Conservation (phyloP, 257 asterid genomes). For the Nicotiana tomentosiformis region DNA sequence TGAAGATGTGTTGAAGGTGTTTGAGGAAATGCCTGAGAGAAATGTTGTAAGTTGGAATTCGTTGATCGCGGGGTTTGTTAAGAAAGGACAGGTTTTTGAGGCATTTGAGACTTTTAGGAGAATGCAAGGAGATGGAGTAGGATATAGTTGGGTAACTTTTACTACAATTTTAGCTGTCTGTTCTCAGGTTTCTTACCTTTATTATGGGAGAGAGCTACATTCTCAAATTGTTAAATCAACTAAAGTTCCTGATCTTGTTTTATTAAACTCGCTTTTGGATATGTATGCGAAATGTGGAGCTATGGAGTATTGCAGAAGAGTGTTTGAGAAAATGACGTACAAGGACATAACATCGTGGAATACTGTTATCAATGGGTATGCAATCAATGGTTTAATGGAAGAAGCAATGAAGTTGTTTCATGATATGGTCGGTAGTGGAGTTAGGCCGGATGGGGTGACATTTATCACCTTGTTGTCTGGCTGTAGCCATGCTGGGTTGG, state of each 20-base stretch:
- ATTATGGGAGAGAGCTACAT: conserved; percentile 40
- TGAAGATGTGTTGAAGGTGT: conserved; percentile 30
- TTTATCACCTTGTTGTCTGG: conserved; percentile 36
- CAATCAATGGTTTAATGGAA: conserved; percentile 32
- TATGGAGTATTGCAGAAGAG: conserved; percentile 28
- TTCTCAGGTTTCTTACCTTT: conserved; percentile 29
- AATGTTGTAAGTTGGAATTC: conserved; percentile 47
- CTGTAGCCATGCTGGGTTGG: conserved; percentile 39
- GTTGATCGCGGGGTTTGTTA: conserved; percentile 24
- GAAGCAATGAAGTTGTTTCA: conserved; percentile 29
- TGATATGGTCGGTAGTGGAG: conserved; percentile 27
- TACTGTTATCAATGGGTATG: conserved; percentile 40
- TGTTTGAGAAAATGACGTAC: conserved; percentile 29
- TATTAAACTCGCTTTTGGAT: conserved; percentile 39
- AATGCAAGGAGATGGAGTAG: conserved; percentile 36
- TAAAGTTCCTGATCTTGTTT: conserved; percentile 27
- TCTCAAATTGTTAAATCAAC: conserved; percentile 32
- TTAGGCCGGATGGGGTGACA: conserved; percentile 30
- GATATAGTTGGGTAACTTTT: conserved; percentile 47
- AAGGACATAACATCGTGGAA: conserved; percentile 44
- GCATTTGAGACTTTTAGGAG: conserved; percentile 36
- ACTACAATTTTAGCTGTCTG: conserved; percentile 29
- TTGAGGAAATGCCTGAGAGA: conserved; percentile 47
- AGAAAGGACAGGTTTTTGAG: conserved; percentile 33
- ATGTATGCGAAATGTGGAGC: conserved; percentile 47